These are phyloP conservation scores for Chrysoporthe puriensis DNA, from an alignment of 2,329 filamentous ascomycete species.

Conservation along the genomic window DNA sequence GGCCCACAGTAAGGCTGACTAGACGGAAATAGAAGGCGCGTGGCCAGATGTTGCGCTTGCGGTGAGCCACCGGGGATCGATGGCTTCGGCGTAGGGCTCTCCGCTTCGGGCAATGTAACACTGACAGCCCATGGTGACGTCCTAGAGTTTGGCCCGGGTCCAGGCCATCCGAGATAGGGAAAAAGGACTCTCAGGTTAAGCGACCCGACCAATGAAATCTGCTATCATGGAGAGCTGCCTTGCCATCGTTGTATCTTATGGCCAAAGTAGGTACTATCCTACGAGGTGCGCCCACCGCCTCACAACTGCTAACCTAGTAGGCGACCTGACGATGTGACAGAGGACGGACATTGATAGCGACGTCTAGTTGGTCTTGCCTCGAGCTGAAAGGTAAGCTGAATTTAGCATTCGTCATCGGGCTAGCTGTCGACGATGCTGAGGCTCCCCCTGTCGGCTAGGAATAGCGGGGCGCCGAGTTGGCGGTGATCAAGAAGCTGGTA, in stretches of 20 bases:
- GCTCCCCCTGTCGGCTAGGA: neutral
- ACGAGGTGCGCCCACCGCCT: neutral
- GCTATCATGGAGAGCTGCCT: neutral
- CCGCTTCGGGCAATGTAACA: neutral
- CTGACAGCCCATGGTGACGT: neutral
- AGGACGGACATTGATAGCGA: neutral
- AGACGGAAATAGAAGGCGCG: constrained; percentile 1
- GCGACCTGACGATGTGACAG: neutral
- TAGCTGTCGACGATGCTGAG: neutral
- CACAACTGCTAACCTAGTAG: neutral
- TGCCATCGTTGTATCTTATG: neutral
- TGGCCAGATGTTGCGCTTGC: neutral
- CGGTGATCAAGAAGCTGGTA: neutral
- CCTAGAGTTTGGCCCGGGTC: neutral
- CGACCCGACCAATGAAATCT: neutral
- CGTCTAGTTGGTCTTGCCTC: too few relatives aligned
- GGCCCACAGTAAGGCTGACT: constrained; percentile 11
- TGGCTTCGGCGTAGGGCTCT: constrained; percentile 5
- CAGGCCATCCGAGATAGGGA: neutral
- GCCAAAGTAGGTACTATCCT: neutral
- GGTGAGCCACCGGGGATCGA: neutral
- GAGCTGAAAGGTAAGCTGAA: neutral
- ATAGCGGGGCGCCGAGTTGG: neutral
- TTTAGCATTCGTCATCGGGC: neutral
- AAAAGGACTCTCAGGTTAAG: neutral